Conservation (phyloP, 2,329 filamentous ascomycete genomes). For the Fusarium sp. region DNA sequence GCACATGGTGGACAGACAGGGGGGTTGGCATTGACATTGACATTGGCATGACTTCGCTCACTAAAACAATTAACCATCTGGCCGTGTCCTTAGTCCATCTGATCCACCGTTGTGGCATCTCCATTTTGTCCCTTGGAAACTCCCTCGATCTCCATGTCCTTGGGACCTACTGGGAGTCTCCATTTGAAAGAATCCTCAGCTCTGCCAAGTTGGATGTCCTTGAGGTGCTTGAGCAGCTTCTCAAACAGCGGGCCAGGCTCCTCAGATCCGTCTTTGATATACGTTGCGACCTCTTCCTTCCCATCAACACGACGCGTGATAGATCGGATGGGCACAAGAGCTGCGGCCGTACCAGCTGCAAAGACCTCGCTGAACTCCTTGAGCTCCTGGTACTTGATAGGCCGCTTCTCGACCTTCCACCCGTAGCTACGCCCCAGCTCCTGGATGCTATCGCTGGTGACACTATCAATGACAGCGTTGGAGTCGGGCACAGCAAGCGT, state of each 20-base stretch:
- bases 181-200: constrained; percentile 82
- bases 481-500: constrained; percentile 90
- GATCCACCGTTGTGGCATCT: constrained; percentile 50
- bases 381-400: constrained; percentile 74
- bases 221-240: constrained; percentile 80
- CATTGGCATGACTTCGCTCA: not conserved
- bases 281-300: constrained; percentile 65
- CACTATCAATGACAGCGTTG: constrained; percentile 86
- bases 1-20: constrained; percentile 16
- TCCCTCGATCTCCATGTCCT: constrained; percentile 59
- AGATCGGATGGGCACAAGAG: constrained; percentile 90
- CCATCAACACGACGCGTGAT: constrained; percentile 76
- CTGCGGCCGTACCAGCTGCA: constrained; percentile 91
- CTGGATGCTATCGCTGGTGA: constrained; percentile 84
- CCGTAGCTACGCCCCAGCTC: constrained; percentile 82
- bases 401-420: constrained; percentile 84
- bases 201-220: constrained; percentile 88
- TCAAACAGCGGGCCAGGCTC: constrained; percentile 81
- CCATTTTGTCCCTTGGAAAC: constrained; percentile 37
- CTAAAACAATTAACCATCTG: not conserved
- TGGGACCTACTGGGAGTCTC: constrained; percentile 65
- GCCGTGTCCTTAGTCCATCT: constrained; percentile 51
- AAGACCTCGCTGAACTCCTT: constrained; percentile 78
- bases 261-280: constrained; percentile 67
- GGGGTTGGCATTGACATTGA: not conserved